Conservation (phyloP, 2,329 filamentous ascomycete species). For the Aureobasidium pullulans region DNA sequence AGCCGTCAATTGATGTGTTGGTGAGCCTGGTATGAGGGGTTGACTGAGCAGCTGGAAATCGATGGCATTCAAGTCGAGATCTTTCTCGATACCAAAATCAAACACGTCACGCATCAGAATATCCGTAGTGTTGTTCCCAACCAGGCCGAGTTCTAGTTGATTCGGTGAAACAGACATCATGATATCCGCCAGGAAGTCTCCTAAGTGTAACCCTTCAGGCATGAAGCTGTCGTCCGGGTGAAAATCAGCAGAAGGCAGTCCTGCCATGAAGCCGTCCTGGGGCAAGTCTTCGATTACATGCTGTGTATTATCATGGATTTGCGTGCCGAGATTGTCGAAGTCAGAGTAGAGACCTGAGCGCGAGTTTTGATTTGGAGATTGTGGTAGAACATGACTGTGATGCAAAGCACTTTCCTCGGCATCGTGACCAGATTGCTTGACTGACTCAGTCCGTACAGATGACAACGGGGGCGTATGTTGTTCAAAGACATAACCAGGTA, state of each 20-base stretch:
- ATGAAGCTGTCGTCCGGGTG: not conserved
- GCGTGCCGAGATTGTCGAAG: no score
- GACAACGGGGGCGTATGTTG: no score
- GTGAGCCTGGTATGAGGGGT: not conserved
- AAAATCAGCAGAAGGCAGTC: not conserved
- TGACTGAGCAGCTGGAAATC: not conserved
- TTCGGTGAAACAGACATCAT: not conserved
- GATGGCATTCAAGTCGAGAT: not conserved
- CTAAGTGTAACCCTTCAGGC: not conserved
- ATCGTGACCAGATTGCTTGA: no score
- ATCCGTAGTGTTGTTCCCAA: not conserved
- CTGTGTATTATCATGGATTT: no score
- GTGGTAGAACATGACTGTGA: no score
- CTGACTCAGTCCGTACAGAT: no score
- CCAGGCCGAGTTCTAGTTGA: not conserved
- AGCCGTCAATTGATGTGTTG: not conserved
- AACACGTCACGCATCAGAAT: not conserved
- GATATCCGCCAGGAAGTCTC: slow-evolving; percentile 1
- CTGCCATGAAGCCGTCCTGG: not conserved
- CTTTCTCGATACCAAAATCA: not conserved
- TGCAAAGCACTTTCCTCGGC: no score
- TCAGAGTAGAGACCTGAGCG: no score
- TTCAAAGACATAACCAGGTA: no score
- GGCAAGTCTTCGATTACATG: no score
- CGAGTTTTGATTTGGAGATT: no score